These are phyloP conservation scores for Gossypium laxum DNA, from an alignment of 441 rosid species.

Conservation along the genomic window DNA sequence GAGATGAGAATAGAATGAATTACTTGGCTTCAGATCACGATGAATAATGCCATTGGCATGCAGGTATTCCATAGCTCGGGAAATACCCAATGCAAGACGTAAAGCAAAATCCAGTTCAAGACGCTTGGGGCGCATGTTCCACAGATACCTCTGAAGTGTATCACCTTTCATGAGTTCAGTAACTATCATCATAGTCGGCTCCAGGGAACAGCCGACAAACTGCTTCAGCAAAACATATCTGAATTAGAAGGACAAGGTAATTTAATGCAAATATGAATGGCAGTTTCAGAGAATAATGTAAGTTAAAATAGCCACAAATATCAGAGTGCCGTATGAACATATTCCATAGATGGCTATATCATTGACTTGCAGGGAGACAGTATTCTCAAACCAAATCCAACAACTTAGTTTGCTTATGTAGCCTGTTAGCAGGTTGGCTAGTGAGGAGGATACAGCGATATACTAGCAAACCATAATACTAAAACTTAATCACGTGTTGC, in stretches of 20 bases:
- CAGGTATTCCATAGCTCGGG: constrained; percentile 57
- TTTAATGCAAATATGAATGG: background rate
- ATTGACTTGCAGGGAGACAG: background rate
- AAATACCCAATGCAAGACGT: constrained; percentile 44
- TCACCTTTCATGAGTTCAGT: constrained; percentile 49
- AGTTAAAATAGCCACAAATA: background rate
- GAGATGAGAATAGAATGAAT: background rate
- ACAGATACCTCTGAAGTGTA: constrained; percentile 38
- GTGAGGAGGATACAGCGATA: background rate
- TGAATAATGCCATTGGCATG: constrained; percentile 61
- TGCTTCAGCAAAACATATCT: constrained; percentile 16
- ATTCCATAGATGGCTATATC: constrained; percentile 3
- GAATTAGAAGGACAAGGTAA: constrained; percentile 7
- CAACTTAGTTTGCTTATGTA: background rate
- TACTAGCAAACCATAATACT: background rate
- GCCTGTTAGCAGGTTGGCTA: background rate
- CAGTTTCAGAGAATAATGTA: constrained; percentile 1
- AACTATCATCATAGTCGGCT: constrained; percentile 45
- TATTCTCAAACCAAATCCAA: background rate
- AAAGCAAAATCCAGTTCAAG: constrained; percentile 32
- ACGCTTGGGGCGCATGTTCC: constrained; percentile 33
- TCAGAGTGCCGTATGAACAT: background rate
- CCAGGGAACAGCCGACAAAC: constrained; percentile 52
- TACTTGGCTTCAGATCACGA: constrained; percentile 63
- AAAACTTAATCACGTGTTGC: background rate